These are phyloP conservation scores for Tilletiopsis washingtonensis DNA, from an alignment of 1,284 basidiomycete species.

Conservation along the genomic window DNA sequence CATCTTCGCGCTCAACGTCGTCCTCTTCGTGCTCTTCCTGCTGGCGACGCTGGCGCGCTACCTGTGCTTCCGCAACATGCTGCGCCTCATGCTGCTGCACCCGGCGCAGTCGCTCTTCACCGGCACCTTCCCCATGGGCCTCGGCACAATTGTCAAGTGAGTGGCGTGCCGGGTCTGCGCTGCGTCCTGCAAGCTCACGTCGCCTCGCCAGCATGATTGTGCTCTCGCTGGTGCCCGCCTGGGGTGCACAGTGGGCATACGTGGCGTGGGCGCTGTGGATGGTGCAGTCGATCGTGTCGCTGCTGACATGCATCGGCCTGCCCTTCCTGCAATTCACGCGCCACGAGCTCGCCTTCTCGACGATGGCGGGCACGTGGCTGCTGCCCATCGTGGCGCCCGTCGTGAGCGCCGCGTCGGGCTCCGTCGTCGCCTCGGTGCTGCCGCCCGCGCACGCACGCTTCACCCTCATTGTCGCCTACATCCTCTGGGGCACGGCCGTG, in stretches of 20 bases:
- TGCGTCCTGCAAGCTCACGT: too few species aligned
- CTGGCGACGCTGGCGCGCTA: constrained; percentile 54
- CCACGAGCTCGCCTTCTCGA: constrained; percentile 57
- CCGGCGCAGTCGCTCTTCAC: constrained; percentile 62
- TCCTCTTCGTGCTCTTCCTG: constrained; percentile 58
- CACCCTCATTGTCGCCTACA: constrained; percentile 54
- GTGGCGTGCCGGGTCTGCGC: too few species aligned
- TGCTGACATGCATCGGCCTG: constrained; percentile 59
- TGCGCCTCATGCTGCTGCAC: constrained; percentile 56
- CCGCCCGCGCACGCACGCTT: constrained; percentile 53
- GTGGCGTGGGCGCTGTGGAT: constrained; percentile 67
- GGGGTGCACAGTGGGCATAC: constrained; percentile 57
- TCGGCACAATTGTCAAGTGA: constrained; percentile 60
- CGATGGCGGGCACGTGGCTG: constrained; percentile 47
- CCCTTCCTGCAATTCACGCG: constrained; percentile 62
- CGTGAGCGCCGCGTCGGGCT: constrained; percentile 62
- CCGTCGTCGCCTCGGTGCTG: constrained; percentile 55
- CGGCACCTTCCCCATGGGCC: constrained; percentile 65
- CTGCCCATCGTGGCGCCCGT: constrained; percentile 65
- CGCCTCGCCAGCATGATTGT: constrained; percentile 55
- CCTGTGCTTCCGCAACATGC: constrained; percentile 56
- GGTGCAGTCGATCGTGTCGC: constrained; percentile 58
- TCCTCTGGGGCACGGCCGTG: constrained; percentile 50
- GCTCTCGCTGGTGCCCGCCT: constrained; percentile 46
- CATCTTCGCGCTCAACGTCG: constrained; percentile 63